A percentile compares a stretch with the other conserved stretches of the same genome.
Conservation (phyloP, 306 rosid genomes). For the Prunus mume region DNA sequence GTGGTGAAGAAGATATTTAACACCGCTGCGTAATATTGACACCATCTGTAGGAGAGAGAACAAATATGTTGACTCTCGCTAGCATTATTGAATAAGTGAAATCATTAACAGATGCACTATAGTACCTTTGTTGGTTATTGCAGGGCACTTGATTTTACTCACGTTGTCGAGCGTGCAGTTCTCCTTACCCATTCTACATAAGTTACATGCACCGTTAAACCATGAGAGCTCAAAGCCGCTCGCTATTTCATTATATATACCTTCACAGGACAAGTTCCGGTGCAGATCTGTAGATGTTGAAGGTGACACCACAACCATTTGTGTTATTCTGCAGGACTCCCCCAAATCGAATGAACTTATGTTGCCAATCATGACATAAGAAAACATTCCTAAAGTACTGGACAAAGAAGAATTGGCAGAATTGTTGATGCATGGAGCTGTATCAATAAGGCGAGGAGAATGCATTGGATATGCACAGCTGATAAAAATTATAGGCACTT, state of each 20-base stretch:
- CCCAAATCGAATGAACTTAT: background rate
- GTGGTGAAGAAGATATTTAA: too few relatives aligned
- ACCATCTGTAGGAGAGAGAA: too few relatives aligned
- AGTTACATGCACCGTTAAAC: background rate
- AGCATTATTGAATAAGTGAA: too few relatives aligned
- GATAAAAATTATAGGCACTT: background rate
- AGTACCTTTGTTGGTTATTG: too few relatives aligned
- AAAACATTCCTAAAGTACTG: background rate
- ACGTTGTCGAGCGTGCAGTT: too few relatives aligned
- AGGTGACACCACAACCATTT: background rate
- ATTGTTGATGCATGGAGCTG: background rate
- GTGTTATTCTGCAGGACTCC: background rate
- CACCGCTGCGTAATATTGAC: too few relatives aligned
- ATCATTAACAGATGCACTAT: too few relatives aligned
- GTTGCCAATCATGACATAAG: background rate
- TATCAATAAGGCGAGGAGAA: background rate
- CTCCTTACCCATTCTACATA: too few relatives aligned
- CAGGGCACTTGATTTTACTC: too few relatives aligned
- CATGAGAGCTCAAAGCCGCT: slow-evolving; percentile 18
- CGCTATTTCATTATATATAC: slow-evolving; percentile 1
- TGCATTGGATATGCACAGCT: background rate
- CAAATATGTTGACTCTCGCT: too few relatives aligned
- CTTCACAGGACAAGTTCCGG: background rate
- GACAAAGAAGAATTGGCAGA: background rate
- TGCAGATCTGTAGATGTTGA: background rate